These are phyloP conservation scores for Aureobasidium sp. DNA, from an alignment of 2,329 filamentous ascomycete species.

Conservation along the genomic window DNA sequence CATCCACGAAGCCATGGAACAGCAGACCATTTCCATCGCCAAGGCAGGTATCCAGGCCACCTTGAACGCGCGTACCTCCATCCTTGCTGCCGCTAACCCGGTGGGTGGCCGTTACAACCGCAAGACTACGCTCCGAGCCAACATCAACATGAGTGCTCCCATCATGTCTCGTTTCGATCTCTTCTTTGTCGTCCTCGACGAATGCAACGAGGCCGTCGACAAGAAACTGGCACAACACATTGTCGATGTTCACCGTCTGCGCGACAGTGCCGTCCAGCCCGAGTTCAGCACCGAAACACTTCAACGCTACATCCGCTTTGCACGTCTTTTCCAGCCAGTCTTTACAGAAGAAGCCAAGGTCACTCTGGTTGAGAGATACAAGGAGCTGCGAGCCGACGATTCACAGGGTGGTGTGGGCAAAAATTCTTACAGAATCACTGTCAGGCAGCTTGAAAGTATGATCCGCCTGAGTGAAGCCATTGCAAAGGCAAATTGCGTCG, in stretches of 20 bases:
- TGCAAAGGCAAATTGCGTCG: conserved; percentile 92
- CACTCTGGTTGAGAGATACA: conserved; percentile 85
- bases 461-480: conserved; percentile 97
- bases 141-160: conserved; percentile 97
- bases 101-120: conserved; percentile 96
- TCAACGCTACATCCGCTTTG: conserved; percentile 95
- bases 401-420: conserved; percentile 87
- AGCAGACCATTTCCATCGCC: conserved; percentile 97
- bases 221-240: conserved; percentile 91
- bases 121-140: conserved; percentile 84
- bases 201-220: conserved; percentile 89
- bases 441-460: conserved; percentile 90
- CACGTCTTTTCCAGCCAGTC: conserved; percentile 85
- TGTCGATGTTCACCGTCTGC: conserved; percentile 84
- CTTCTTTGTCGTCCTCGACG: conserved; percentile 95
- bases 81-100: conserved; percentile 92
- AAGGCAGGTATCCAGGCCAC: conserved; percentile 98
- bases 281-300: conserved; percentile 95
- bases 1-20: conserved; percentile 99
- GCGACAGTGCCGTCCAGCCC: conserved; percentile 83
- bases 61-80: conserved; percentile 88
- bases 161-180: conserved; percentile 99
- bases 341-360: conserved; percentile 84
- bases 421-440: conserved; percentile 96
- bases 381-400: conserved; percentile 88